Evolutionary conservation across 164 flowering plant genomes (phyloP), one percentile per base, ranked within the genome.

Genomic region (Vitis amurensis): DNA sequence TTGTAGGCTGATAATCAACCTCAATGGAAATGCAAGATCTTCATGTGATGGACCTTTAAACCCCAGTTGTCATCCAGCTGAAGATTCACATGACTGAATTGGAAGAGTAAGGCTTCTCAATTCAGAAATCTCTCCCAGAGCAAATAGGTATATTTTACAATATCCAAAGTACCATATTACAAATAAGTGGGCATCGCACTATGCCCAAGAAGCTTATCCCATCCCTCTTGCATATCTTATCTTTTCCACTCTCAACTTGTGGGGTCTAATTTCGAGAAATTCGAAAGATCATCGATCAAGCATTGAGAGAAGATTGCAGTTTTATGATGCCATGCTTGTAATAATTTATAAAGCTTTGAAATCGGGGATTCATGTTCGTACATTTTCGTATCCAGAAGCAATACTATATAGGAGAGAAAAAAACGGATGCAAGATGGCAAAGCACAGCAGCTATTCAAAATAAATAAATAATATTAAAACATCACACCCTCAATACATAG

Each of bases 151-250:
- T 77, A 65, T 69, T 69, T 59, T 59, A 81, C 55, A 72, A 74
- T 70, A 81, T 76, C 77, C 71, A 63, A 3, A 47, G 57, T 48
- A 19, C 49, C 8, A 53, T 16, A 16, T 17, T 17, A 30, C 19
- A 55, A 65, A 44, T 57, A 73, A 80, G 76, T 77, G 77, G 80
- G 78, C 66, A 68, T 70, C 75, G 86, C 87, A 81, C 88, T 79
- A 56, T 70, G 75, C 82, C 90, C 90, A 52, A 86, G 89, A 83
- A 84, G 73, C 83, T 75, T 74, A 71, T 78, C 86, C 88, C 84
- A 79, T 82, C 71, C 82, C 75, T 67, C 63, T 70, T 77, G 76
- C 74, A 73, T 76, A 86, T 86, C 91, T 86, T 81, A 81, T 89
- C 89, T 79, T 64, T 66, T 23, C 70, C 70, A 31, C 52, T 76